Base-by-base conservation (phyloP, 345 rosid genomes). In the Pistacia atlantica region DNA sequence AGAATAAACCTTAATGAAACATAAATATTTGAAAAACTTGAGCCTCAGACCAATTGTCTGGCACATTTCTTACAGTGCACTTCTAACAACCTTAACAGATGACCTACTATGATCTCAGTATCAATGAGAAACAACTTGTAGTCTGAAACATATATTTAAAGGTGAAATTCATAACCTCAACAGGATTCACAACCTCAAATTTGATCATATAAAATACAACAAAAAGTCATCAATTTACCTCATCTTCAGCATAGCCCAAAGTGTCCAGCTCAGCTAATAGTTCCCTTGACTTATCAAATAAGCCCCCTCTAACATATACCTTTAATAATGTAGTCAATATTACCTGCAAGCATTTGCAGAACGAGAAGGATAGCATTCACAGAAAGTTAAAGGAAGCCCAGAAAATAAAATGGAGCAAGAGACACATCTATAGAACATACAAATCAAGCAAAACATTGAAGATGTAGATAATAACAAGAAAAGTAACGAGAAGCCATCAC, bases 281-380 rank as follows among this genome's bases (percentile, higher is more conserved):
- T 76, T 88, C 87, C 76, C 87, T 89, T 33, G 99, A 89, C 75
- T 89, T 90, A 14, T 92, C 98, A 89, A 93, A 93, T 82, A 92
- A 77, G 37, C 96, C 94, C 79, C 98, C 97, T 88, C 89, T 88
- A 22, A 90, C 90, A 78, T 95, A 95, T 18, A 87, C 99, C 83
- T 95, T 95, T 45, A 95, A 82, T 78, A 93, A 73, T 64, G 98
- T 95, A 71, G 99, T 95, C 89, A 91, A 77, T 75, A 92, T 86
- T 73, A 95, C 96, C 99, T 95, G 91, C 75, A 85, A 77, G 63
- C 66, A 75, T 73, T 72, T 80, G 58, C 67, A 79, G 64, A 56
- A 55, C 20, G 37, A 71, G 65, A 76, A 48, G 51, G 17, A 81
- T 8, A 6, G 45, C 11, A 46, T 54, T 45, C 11, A 66, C 28